A percentile compares a stretch with the other conserved stretches of the same genome.
Conservation (phyloP, 495 filamentous ascomycete genomes). For the Penicillium mononematosum region DNA sequence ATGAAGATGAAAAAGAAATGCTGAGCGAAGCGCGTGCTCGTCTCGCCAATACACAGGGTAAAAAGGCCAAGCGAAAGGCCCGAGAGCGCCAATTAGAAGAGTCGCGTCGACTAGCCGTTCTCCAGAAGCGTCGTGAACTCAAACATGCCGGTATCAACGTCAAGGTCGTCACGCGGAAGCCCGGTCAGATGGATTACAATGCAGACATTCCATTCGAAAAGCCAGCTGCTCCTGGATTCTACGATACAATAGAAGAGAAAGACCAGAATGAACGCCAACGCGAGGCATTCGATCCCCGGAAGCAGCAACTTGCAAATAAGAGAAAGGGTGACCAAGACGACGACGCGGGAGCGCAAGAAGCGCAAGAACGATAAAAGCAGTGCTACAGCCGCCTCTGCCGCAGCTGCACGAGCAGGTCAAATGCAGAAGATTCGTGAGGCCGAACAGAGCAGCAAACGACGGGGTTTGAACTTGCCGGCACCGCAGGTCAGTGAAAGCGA, state of each 20-base stretch:
- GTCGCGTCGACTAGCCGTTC: slow-evolving; percentile 78
- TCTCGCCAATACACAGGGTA: slow-evolving; percentile 95
- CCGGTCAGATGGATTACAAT: slow-evolving; percentile 98
- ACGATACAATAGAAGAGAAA: slow-evolving; percentile 83
- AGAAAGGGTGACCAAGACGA: slow-evolving; percentile 88
- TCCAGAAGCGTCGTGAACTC: slow-evolving; percentile 94
- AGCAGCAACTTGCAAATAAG: slow-evolving; percentile 94
- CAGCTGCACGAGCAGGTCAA: slow-evolving; percentile 91
- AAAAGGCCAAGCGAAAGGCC: slow-evolving; percentile 98
- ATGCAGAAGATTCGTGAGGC: slow-evolving; percentile 96
- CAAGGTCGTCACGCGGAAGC: slow-evolving; percentile 88
- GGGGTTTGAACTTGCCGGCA: slow-evolving; percentile 72
- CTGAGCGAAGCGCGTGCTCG: slow-evolving; percentile 94
- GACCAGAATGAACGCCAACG: slow-evolving; percentile 80
- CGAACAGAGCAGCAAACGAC: slow-evolving; percentile 91
- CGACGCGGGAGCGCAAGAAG: slow-evolving; percentile 73
- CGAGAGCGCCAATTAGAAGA: slow-evolving; percentile 94
- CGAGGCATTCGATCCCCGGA: slow-evolving; percentile 87
- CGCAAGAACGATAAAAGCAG: slow-evolving; percentile 82
- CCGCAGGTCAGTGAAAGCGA: slow-evolving; percentile 92
- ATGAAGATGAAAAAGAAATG: slow-evolving; percentile 99
- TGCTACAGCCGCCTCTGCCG: slow-evolving; percentile 71
- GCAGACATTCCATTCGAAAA: slow-evolving; percentile 98
- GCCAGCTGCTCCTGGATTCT: slow-evolving; percentile 84
- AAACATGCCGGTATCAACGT: slow-evolving; percentile 98